These are phyloP conservation scores for Rhodotorula diobovata DNA, from an alignment of 768 basidiomycete genomes.

Conservation along the genomic window DNA sequence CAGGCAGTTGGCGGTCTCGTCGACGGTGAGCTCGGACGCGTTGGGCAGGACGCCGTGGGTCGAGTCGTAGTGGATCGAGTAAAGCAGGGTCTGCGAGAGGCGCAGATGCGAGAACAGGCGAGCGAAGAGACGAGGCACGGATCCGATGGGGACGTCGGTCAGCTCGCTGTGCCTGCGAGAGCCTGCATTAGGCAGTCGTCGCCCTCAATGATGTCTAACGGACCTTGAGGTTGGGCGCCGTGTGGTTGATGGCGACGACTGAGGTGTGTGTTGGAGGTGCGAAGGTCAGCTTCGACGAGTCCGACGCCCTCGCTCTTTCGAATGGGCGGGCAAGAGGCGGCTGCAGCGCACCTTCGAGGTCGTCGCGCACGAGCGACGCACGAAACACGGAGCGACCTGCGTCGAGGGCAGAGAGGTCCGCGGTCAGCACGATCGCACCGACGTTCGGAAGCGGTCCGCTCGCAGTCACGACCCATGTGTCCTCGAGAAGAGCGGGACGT, in stretches of 20 bases:
- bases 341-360: conserved; percentile 18
- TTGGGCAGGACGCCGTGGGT: conserved; percentile 45
- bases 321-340: no score
- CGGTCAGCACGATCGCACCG: neutral
- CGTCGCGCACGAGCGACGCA: conserved; percentile 32
- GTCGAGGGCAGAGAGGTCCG: neutral
- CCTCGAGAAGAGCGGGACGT: neutral
- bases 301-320: neutral
- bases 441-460: neutral
- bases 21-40: conserved; percentile 40
- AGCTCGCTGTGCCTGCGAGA: no score
- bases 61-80: conserved; percentile 47
- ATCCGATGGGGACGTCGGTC: no score
- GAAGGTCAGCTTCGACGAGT: neutral
- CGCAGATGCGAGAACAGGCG: no score
- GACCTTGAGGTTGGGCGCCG: conserved; percentile 46
- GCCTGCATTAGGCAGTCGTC: no score
- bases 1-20: conserved; percentile 3
- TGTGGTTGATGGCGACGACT: conserved; percentile 49
- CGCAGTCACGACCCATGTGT: no score
- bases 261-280: conserved; percentile 35
- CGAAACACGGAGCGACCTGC: conserved; percentile 38
- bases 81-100: conserved; percentile 37
- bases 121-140: no score
- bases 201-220: no score